Conservation (phyloP, 1,284 basidiomycete species). For the Puccinia horiana region DNA sequence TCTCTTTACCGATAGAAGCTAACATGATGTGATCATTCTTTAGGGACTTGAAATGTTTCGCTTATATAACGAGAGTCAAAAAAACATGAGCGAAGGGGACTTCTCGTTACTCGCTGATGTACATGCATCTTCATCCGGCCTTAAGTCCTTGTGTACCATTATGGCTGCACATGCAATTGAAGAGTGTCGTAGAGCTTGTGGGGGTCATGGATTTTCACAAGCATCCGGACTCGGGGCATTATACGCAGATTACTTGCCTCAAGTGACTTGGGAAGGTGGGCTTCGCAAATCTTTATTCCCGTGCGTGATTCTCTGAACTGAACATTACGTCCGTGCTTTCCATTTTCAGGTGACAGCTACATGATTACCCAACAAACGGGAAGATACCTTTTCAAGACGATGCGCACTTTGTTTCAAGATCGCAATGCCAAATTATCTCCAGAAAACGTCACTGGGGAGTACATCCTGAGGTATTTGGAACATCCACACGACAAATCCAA, state of each 20-base stretch:
- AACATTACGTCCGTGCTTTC: not conserved
- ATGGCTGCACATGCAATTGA: constrained; percentile 59
- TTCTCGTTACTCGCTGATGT: constrained; percentile 59
- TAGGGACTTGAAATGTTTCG: constrained; percentile 57
- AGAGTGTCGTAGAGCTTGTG: constrained; percentile 59
- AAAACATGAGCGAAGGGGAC: constrained; percentile 57
- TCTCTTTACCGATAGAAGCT: constrained; percentile 50
- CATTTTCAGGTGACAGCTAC: constrained; percentile 55
- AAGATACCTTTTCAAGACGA: constrained; percentile 59
- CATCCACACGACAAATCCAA: constrained; percentile 56
- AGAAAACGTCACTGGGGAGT: constrained; percentile 54
- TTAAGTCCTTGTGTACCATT: constrained; percentile 59
- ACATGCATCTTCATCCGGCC: constrained; percentile 58
- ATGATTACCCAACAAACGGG: constrained; percentile 60
- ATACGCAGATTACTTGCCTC: constrained; percentile 56
- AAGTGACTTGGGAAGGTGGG: constrained; percentile 59
- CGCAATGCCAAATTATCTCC: constrained; percentile 39
- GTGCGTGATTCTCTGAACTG: not conserved
- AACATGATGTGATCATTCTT: not conserved
- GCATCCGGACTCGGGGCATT: constrained; percentile 56
- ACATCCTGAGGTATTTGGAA: constrained; percentile 58
- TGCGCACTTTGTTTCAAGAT: constrained; percentile 55
- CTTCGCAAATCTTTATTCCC: not conserved
- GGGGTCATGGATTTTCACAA: constrained; percentile 59
- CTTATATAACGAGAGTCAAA: constrained; percentile 58